Percentiles rank a stretch among this genome's conserved stretches.
Conservation (phyloP, 2,329 filamentous ascomycete species). For the Aspergillus tamarii region DNA sequence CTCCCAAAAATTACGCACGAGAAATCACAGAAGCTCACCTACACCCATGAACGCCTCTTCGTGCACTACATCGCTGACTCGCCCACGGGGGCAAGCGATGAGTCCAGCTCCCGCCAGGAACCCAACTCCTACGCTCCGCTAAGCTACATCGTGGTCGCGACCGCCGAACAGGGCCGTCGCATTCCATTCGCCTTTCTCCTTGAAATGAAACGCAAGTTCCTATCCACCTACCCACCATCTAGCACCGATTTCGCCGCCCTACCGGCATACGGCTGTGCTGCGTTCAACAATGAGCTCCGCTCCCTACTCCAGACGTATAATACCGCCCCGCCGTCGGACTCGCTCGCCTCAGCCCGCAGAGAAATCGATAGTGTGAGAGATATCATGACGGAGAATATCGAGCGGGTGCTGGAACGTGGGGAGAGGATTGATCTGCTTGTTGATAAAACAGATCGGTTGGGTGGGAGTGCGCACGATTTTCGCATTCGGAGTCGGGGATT, state of each 20-base stretch:
- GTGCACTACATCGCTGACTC: constrained; percentile 95
- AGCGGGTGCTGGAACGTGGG: constrained; percentile 82
- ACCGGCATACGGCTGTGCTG: constrained; percentile 86
- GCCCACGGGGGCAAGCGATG: constrained; percentile 60
- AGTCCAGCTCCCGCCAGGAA: constrained; percentile 36
- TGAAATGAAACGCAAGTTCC: constrained; percentile 87
- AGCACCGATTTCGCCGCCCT: constrained; percentile 74
- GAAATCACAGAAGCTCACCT: constrained; percentile 83
- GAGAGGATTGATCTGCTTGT: constrained; percentile 93
- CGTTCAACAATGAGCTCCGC: constrained; percentile 81
- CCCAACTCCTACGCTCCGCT: constrained; percentile 73
- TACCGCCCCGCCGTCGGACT: constrained; percentile 76
- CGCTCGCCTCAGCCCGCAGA: constrained; percentile 77
- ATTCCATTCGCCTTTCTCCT: constrained; percentile 91
- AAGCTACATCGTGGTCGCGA: constrained; percentile 88
- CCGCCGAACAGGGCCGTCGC: constrained; percentile 77
- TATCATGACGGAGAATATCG: constrained; percentile 96
- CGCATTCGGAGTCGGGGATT: constrained; percentile 82
- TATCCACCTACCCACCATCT: constrained; percentile 67
- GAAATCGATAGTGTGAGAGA: constrained; percentile 92
- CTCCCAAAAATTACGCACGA: constrained; percentile 91
- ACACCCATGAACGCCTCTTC: constrained; percentile 87
- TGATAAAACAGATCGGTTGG: constrained; percentile 92
- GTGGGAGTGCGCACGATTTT: constrained; percentile 87
- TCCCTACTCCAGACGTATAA: constrained; percentile 82